These are phyloP conservation scores for Auriscalpium vulgare DNA, from an alignment of 768 basidiomycete genomes.

Conservation along the genomic window DNA sequence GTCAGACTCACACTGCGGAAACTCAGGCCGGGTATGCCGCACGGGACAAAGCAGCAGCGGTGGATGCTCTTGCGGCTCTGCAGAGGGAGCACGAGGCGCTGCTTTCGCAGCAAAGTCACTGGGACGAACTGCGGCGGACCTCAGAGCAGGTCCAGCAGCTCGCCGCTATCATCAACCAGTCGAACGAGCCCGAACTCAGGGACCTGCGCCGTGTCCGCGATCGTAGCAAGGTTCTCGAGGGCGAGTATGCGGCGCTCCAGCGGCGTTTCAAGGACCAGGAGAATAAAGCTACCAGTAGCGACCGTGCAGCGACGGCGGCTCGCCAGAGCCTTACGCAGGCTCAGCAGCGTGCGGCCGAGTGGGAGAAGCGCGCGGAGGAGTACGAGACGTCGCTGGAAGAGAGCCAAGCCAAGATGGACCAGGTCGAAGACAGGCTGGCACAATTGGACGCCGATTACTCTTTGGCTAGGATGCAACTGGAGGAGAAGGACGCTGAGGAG, in stretches of 20 bases:
- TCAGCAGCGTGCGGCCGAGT: conserved; percentile 72
- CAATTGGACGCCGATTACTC: conserved; percentile 70
- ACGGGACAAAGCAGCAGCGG: conserved; percentile 57
- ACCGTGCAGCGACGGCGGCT: conserved; percentile 47
- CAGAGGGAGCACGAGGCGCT: conserved; percentile 56
- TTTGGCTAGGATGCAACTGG: conserved; percentile 59
- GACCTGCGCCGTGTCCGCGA: conserved; percentile 63
- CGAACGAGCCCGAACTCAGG: conserved; percentile 63
- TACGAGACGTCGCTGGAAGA: conserved; percentile 56
- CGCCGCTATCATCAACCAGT: conserved; percentile 39
- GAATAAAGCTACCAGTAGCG: conserved; percentile 47
- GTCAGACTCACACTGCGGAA: conserved; percentile 55
- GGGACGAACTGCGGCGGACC: conserved; percentile 67
- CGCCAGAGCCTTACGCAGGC: conserved; percentile 62
- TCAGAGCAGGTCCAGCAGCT: conserved; percentile 69
- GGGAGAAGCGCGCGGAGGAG: conserved; percentile 74
- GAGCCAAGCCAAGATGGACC: conserved; percentile 53
- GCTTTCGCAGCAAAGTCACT: conserved; percentile 57
- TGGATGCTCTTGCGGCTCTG: conserved; percentile 41
- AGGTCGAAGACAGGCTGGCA: conserved; percentile 52
- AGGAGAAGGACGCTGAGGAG: conserved; percentile 67
- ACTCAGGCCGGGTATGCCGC: conserved; percentile 44
- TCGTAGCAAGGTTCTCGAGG: conserved; percentile 48
- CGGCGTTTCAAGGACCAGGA: conserved; percentile 72
- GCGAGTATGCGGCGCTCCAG: conserved; percentile 57